Percentiles rank a stretch among this genome's conserved stretches.
These are phyloP conservation scores for Alternaria infectoria DNA, from an alignment of 2,329 filamentous ascomycete genomes.

Conservation along the genomic window DNA sequence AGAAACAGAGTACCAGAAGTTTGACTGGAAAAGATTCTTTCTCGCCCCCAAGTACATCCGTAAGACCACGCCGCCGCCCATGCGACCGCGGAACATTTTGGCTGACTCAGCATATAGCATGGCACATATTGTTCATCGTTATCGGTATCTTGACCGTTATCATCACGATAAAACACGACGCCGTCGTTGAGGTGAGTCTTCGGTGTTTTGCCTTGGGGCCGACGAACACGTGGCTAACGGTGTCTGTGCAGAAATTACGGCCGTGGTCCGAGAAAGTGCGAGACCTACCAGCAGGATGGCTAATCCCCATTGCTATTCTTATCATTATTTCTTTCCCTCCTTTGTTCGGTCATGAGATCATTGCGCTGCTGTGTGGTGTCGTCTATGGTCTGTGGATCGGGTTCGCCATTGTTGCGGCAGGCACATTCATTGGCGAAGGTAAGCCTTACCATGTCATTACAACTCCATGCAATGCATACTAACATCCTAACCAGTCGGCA, in stretches of 20 bases:
- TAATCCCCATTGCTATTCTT: conserved; percentile 44
- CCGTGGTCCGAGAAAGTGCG: conserved; percentile 45
- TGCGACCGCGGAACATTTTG: not conserved
- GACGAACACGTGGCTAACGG: conserved; percentile 11
- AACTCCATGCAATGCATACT: conserved; percentile 1
- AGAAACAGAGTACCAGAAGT: conserved; percentile 41
- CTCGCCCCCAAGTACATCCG: conserved; percentile 45
- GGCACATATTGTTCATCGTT: conserved; percentile 38
- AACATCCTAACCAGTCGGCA: conserved; percentile 33
- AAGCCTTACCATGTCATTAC: conserved; percentile 7
- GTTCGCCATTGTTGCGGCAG: conserved; percentile 42
- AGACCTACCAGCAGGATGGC: conserved; percentile 44
- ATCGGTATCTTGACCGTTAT: conserved; percentile 37
- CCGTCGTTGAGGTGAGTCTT: conserved; percentile 38
- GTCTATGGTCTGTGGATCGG: conserved; percentile 45
- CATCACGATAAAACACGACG: conserved; percentile 38
- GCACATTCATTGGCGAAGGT: conserved; percentile 46
- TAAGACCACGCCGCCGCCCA: conserved; percentile 17
- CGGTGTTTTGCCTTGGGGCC: not conserved
- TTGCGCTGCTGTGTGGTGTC: conserved; percentile 44
- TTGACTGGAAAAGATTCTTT: conserved; percentile 45
- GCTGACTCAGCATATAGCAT: conserved; percentile 31
- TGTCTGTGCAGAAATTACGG: conserved; percentile 32
- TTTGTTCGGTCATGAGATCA: conserved; percentile 43
- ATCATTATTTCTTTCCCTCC: conserved; percentile 45